phyloP scores from a whole-genome alignment of 176 grass and related monocot genomes.

The Oryza meyeriana region DNA sequence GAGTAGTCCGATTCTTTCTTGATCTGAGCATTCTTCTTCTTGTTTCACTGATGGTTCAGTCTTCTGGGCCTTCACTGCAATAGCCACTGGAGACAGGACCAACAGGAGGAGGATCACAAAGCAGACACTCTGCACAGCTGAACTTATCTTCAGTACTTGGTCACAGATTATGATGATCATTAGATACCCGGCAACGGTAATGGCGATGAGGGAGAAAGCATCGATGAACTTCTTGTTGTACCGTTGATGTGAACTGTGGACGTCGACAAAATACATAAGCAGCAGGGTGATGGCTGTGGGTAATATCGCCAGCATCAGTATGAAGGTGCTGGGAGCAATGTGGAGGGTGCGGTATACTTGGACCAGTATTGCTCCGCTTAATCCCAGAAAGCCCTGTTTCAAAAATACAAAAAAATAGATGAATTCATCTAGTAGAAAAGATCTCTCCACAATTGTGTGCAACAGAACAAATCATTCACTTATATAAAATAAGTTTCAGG shows the following conservation, averaged over 20 bases:
- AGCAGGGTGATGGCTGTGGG: slow-evolving; percentile 57
- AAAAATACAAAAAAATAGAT: slow-evolving; percentile 5
- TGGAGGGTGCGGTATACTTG: slow-evolving; percentile 52
- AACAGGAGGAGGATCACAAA: slow-evolving; percentile 55
- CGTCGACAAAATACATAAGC: slow-evolving; percentile 71
- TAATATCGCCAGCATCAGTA: slow-evolving; percentile 73
- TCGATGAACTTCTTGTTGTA: slow-evolving; percentile 72
- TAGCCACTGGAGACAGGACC: slow-evolving; percentile 42
- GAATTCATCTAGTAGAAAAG: background rate
- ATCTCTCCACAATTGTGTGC: background rate
- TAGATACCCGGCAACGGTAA: slow-evolving; percentile 69
- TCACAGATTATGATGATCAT: slow-evolving; percentile 84
- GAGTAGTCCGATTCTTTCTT: slow-evolving; percentile 31
- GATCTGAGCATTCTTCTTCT: slow-evolving; percentile 21
- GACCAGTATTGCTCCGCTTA: slow-evolving; percentile 86
- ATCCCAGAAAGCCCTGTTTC: slow-evolving; percentile 76
- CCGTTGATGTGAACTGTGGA: slow-evolving; percentile 31
- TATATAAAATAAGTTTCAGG: background rate
- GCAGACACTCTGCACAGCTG: slow-evolving; percentile 39
- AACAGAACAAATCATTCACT: background rate
- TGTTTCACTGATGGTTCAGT: slow-evolving; percentile 2
- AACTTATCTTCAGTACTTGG: slow-evolving; percentile 46
- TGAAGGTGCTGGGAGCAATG: slow-evolving; percentile 52
- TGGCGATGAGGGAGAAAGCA: slow-evolving; percentile 72
- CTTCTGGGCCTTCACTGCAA: slow-evolving; percentile 57